A percentile compares a stretch with the other conserved stretches of the same genome.
Conservation (phyloP, 352 stramenopile species). For the Phytophthora fragariae region DNA sequence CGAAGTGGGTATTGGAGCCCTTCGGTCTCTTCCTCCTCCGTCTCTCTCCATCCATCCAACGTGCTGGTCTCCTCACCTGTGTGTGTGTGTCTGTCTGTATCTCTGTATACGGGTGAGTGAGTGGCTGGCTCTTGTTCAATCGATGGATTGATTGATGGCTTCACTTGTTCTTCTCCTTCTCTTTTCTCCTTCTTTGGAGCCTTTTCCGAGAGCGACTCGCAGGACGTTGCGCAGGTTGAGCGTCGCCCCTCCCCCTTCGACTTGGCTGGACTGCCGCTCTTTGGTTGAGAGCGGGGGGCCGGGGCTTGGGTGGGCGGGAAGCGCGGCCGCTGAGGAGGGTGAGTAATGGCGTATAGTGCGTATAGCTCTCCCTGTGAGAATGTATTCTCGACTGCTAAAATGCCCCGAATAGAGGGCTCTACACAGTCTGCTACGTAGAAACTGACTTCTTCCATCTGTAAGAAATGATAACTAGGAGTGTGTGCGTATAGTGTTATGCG, state of each 20-base stretch:
- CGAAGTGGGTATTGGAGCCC: not conserved
- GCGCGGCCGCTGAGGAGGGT: conserved; percentile 6
- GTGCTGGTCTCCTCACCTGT: not conserved
- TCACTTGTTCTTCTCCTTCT: not conserved
- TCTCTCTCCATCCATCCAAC: not conserved
- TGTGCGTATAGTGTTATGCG: not conserved
- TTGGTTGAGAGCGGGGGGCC: conserved; percentile 22
- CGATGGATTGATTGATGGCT: not conserved
- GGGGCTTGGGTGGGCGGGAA: conserved; percentile 31
- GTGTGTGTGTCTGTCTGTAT: too few species aligned
- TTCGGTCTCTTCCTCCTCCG: not conserved
- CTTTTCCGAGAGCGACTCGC: not conserved
- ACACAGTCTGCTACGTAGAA: not conserved
- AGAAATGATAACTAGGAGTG: not conserved
- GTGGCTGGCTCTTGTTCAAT: not conserved
- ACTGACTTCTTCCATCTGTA: conserved; percentile 16
- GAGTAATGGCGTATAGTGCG: conserved; percentile 30
- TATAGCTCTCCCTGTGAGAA: conserved; percentile 24
- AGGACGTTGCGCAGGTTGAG: not conserved
- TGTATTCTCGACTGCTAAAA: conserved; percentile 29
- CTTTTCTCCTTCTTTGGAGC: too few species aligned
- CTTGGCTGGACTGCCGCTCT: conserved; percentile 23
- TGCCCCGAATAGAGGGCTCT: conserved; percentile 13
- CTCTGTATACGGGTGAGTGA: too few species aligned
- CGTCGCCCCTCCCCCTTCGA: not conserved